These are phyloP conservation scores for Rhododendron ovatum DNA, from an alignment of 148 eudicot genomes.

Conservation along the genomic window DNA sequence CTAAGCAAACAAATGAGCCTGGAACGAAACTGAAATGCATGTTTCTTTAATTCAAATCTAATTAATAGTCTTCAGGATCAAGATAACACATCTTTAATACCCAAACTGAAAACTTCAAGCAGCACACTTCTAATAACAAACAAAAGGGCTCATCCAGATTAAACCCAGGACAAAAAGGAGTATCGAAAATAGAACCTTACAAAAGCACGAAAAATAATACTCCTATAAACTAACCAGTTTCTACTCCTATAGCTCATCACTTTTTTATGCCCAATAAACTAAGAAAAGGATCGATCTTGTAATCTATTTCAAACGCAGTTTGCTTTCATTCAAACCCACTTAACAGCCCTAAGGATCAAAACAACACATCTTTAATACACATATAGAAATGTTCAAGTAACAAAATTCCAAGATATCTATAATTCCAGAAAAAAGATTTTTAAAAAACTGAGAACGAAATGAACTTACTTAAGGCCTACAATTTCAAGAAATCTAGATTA, in stretches of 20 bases:
- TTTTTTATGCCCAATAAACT: background rate
- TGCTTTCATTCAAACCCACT: background rate
- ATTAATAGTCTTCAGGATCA: background rate
- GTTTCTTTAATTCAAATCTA: background rate
- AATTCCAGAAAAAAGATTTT: background rate
- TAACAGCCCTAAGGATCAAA: background rate
- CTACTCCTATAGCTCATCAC: background rate
- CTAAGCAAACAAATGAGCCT: background rate
- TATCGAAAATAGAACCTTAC: background rate
- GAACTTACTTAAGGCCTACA: background rate
- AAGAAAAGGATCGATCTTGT: background rate
- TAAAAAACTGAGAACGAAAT: background rate
- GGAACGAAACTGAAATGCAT: background rate
- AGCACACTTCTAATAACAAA: background rate
- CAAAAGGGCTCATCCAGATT: background rate
- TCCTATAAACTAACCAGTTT: background rate
- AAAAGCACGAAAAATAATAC: background rate
- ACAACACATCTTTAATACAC: background rate
- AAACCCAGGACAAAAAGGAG: background rate
- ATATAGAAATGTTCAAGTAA: background rate
- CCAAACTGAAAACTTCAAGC: background rate
- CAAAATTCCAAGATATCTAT: background rate
- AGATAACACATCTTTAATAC: background rate
- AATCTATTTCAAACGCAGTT: background rate
- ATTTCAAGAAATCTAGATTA: background rate